These are phyloP conservation scores for Colletotrichum higginsianum DNA, from an alignment of 2,329 filamentous ascomycete species.

Conservation along the genomic window DNA sequence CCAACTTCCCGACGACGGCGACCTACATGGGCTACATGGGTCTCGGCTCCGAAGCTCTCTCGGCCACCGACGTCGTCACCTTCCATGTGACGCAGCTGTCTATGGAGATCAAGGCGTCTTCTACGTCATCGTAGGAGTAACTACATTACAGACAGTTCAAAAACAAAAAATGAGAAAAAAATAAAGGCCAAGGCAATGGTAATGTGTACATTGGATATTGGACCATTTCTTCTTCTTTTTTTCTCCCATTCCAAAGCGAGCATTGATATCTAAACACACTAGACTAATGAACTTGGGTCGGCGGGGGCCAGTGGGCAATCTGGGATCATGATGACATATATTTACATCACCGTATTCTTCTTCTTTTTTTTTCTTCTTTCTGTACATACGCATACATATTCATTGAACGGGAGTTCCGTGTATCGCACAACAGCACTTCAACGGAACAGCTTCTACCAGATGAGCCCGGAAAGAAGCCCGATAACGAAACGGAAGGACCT, in stretches of 20 bases:
- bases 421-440: not conserved
- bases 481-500: too few relatives aligned
- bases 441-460: not conserved
- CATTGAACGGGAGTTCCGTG: not conserved
- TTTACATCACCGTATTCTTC: constrained; percentile 1
- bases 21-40: constrained; percentile 68
- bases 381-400: constrained; percentile 26
- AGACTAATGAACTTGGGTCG: constrained; percentile 36
- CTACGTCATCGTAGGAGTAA: not conserved
- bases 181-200: constrained; percentile 11
- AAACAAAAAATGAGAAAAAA: not conserved
- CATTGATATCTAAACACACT: constrained; percentile 40
- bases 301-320: constrained; percentile 3
- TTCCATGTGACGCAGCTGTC: constrained; percentile 60
- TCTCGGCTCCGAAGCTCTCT: constrained; percentile 67
- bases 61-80: constrained; percentile 60
- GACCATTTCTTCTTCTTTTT: not conserved
- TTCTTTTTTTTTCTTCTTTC: not conserved
- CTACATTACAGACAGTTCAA: too few relatives aligned
- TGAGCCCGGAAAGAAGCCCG: not conserved
- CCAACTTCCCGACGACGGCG: constrained; percentile 53
- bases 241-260: constrained; percentile 17
- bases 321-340: constrained; percentile 32
- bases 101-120: constrained; percentile 48
- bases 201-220: constrained; percentile 37